These are phyloP conservation scores for Lachnellula cervina DNA, from an alignment of 2,329 filamentous ascomycete species.

Conservation along the genomic window DNA sequence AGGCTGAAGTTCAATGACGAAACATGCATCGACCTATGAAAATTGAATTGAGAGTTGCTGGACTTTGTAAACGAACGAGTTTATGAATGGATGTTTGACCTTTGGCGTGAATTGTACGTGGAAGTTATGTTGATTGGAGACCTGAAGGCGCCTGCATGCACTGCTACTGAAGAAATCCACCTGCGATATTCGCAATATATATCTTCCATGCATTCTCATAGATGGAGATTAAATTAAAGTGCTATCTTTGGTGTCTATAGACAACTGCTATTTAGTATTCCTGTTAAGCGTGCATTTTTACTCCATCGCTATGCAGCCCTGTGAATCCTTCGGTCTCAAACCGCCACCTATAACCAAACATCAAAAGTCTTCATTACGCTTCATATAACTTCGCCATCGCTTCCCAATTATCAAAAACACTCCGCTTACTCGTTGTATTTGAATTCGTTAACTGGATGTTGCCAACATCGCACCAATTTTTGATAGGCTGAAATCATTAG, in stretches of 20 bases:
- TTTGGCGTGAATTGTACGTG: too few relatives aligned
- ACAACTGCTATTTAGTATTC: neutral
- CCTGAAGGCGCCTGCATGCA: neutral
- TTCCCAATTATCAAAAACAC: constrained; percentile 23
- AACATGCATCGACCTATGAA: neutral
- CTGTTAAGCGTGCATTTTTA: constrained; percentile 2
- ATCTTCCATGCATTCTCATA: neutral
- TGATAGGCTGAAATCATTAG: constrained; percentile 48
- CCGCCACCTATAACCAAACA: neutral
- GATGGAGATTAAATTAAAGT: constrained; percentile 1
- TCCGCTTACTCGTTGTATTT: constrained; percentile 18
- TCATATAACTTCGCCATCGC: constrained; percentile 20
- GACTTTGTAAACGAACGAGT: too few relatives aligned
- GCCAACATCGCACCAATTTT: constrained; percentile 57
- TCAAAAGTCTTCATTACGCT: neutral
- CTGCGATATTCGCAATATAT: neutral
- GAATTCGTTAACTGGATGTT: constrained; percentile 21
- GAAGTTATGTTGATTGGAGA: neutral
- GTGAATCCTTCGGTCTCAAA: neutral
- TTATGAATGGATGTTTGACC: too few relatives aligned
- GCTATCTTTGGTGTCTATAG: neutral
- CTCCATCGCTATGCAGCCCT: constrained; percentile 23
- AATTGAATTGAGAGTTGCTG: too few relatives aligned
- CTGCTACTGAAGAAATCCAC: neutral
- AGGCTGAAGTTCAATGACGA: neutral